Evolutionary conservation across 2,329 filamentous ascomycete genomes (phyloP), one percentile per base, ranked within the genome.

Genomic region (Colletotrichum falcatum): DNA sequence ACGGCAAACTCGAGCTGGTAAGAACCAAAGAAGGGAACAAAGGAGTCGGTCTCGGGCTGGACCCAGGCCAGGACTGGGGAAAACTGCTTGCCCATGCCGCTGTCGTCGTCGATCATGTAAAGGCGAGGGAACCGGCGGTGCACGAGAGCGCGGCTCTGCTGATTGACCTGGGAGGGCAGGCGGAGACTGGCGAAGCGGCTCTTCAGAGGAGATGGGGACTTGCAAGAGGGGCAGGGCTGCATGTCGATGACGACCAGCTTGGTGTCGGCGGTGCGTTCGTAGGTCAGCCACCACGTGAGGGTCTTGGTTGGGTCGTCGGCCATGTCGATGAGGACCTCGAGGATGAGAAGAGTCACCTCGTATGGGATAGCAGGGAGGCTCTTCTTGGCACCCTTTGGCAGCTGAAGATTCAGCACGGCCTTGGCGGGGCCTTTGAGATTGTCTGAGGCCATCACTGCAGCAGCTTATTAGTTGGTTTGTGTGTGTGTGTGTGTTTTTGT

Each of bases 301-400:
- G 12, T 33, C 28, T 18, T 14, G 11, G 23, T 9, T 11, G 51
- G 4, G 20, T 39, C 7, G 14, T 55, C 35, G 14, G 49, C 49
- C 26, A 48, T 5, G 14, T 20, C 30, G 14, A 62, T 62, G 49
- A 67, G 51, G 1, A 18, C 3, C 1, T 67, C 58, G 0, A 62
- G 5, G 26, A 62, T 23, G n/a, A 30, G 18, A 1, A 67, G 58
- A 28, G 33, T 26, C 12, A 67, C 18, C 18, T 67, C 58, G 14
- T 56, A 62, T 1, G 58, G 49, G 26, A 67, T 20, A 9, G 3
- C 23, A 44, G 9, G 5, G 16, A 2, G 18, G 3, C 20, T 33
- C 9, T 44, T 33, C 3, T 54, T 6, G 51, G n/a, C 28, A 9
- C 5, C 18, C 18, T 9, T 18, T 9, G 18, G 18, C 51, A 33